Conservation (phyloP, 306 rosid genomes). For the Astragalus glycyphyllos region DNA sequence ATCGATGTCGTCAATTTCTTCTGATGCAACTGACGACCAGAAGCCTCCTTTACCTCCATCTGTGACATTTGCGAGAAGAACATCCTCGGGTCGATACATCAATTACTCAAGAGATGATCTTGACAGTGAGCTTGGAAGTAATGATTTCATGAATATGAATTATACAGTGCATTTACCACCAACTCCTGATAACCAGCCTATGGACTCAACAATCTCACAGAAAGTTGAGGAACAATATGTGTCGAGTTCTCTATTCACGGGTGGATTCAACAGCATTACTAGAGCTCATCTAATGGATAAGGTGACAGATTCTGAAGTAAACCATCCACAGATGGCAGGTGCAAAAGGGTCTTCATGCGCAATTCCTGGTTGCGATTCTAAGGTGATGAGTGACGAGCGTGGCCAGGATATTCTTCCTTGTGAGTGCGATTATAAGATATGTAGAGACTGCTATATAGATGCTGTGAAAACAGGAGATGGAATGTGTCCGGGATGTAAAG, state of each 20-base stretch:
- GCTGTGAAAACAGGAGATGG: slow-evolving; percentile 85
- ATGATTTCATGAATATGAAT: slow-evolving; percentile 77
- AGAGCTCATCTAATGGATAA: slow-evolving; percentile 96
- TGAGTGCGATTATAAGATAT: slow-evolving; percentile 94
- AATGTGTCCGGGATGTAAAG: slow-evolving; percentile 91
- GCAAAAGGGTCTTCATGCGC: slow-evolving; percentile 88
- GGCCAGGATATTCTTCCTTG: slow-evolving; percentile 95
- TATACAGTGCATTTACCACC: slow-evolving; percentile 91
- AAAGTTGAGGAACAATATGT: slow-evolving; percentile 96
- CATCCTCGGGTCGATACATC: slow-evolving; percentile 82
- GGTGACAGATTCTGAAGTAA: slow-evolving; percentile 85
- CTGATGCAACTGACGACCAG: slow-evolving; percentile 64
- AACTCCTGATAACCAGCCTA: slow-evolving; percentile 96
- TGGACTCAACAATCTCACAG: slow-evolving; percentile 85
- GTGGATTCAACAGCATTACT: slow-evolving; percentile 89
- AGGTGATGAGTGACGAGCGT: slow-evolving; percentile 88
- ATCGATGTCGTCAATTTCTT: slow-evolving; percentile 60
- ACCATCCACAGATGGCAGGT: slow-evolving; percentile 98
- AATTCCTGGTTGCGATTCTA: slow-evolving; percentile 90
- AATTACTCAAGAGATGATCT: slow-evolving; percentile 96
- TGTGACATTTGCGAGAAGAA: slow-evolving; percentile 82
- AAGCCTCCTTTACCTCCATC: slow-evolving; percentile 84
- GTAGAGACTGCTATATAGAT: slow-evolving; percentile 90
- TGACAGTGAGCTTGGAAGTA: slow-evolving; percentile 83
- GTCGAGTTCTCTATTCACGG: slow-evolving; percentile 85